These are phyloP conservation scores for Penicillium sp. DNA, from an alignment of 2,329 filamentous ascomycete genomes.

Conservation along the genomic window DNA sequence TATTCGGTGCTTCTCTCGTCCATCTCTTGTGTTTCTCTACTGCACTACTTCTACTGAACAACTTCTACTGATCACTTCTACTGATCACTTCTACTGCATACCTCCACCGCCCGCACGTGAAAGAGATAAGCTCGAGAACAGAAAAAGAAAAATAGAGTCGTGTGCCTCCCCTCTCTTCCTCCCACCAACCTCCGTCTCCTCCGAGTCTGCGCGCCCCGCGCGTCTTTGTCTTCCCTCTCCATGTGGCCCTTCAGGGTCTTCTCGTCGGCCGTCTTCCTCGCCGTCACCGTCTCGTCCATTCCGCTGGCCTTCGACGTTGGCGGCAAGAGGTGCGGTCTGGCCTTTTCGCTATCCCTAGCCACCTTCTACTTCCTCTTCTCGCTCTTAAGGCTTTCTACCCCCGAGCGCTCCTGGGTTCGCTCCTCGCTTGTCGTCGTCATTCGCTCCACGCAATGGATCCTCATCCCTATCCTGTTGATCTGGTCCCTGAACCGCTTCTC, in stretches of 20 bases:
- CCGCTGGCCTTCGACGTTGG: conserved; percentile 98
- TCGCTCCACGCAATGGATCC: conserved; percentile 79
- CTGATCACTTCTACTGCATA: no score
- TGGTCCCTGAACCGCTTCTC: conserved; percentile 97
- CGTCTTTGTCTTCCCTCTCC: conserved; percentile 41
- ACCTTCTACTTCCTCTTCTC: conserved; percentile 91
- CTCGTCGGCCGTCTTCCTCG: conserved; percentile 82
- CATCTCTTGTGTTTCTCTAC: neutral
- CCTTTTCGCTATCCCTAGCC: conserved; percentile 87
- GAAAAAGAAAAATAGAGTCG: conserved; percentile 24
- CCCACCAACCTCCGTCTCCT: conserved; percentile 10
- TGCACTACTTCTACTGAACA: neutral
- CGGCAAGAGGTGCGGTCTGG: conserved; percentile 88
- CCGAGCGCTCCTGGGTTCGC: conserved; percentile 75
- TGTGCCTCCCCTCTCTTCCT: conserved; percentile 18
- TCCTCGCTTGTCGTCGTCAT: conserved; percentile 71
- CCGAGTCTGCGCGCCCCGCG: conserved; percentile 24
- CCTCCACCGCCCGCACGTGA: conserved; percentile 18
- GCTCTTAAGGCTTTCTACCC: conserved; percentile 75
- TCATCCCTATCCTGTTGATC: conserved; percentile 85
- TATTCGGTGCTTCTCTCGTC: conserved; percentile 3
- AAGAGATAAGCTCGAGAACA: conserved; percentile 24
- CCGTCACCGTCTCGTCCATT: conserved; percentile 92
- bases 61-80: no score
- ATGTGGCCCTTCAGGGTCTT: conserved; percentile 86